phyloP scores from a whole-genome alignment of 768 basidiomycete genomes.

The Termitomyces sp. region DNA sequence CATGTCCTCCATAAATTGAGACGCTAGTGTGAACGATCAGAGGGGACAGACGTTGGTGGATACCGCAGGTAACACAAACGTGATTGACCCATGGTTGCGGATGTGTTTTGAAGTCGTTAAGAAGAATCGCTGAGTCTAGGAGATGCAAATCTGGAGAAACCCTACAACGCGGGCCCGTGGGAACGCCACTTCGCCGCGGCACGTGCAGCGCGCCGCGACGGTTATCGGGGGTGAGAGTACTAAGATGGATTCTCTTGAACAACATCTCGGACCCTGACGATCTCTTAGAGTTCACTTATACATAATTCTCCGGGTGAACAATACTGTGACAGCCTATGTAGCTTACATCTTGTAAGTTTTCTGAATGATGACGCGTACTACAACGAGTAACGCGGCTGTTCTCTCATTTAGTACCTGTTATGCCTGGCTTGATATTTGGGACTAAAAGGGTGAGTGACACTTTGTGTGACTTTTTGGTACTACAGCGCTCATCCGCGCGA shows the following conservation, averaged over 20 bases:
- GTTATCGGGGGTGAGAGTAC: too few relatives aligned
- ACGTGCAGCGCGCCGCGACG: constrained; percentile 7
- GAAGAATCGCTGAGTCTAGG: background rate
- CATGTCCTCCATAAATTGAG: constrained; percentile 98
- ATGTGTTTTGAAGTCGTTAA: constrained; percentile 4
- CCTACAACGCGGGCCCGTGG: constrained; percentile 8
- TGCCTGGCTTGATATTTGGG: background rate
- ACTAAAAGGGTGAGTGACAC: background rate
- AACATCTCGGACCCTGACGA: background rate
- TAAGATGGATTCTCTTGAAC: too few relatives aligned
- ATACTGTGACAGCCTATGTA: constrained; percentile 6
- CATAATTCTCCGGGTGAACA: constrained; percentile 2
- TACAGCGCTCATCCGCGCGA: background rate
- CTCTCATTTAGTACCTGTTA: background rate
- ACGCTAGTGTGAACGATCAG: constrained; percentile 44
- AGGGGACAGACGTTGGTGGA: background rate
- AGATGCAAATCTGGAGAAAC: background rate
- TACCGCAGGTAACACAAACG: constrained; percentile 44
- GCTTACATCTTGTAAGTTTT: constrained; percentile 1
- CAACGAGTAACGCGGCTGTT: background rate
- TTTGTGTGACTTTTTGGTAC: background rate
- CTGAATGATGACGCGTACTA: too few relatives aligned
- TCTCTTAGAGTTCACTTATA: constrained; percentile 1
- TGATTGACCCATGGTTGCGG: constrained; percentile 66
- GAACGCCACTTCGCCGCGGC: constrained; percentile 1